Evolutionary conservation across 169 alveolate genomes (phyloP), one percentile per base, ranked within the genome.

Genomic region (Plasmodium cynomolgi): DNA sequence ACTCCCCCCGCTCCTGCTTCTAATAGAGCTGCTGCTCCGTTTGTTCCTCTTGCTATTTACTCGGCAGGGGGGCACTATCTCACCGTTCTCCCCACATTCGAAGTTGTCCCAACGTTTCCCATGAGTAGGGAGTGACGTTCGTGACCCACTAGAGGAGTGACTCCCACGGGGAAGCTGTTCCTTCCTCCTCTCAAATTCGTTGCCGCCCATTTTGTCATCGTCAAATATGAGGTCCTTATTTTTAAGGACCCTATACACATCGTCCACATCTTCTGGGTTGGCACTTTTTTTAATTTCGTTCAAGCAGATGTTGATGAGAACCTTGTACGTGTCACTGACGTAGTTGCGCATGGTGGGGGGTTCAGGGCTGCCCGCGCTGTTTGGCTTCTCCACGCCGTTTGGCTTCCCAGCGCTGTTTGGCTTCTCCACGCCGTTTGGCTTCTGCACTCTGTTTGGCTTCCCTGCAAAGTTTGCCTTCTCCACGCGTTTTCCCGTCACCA

Each of bases 321-420:
- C 94, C 73, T 90, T 90, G 73, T 90, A 90, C 6, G 94, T 79
- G 50, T 90, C 94, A 80, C 94, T 90, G 34, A 90, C 20, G 34
- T 80, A 26, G 74, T 26, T 41, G 50, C 56, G 56, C 62, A 23
- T 8, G 77, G 37, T 20, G 77, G 41, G 37, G 37, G 77, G 5
- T 50, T 50, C 26, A 17, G 7, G 23, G 8, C 2, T 50, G 23
- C 62, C 23, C 9, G 8, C 62, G 1, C 23, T 50, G 23, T 50
- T 50, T 50, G 77, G 23, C 26, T 44, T 50, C 15, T 29, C 44
- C 39, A 44, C 23, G 15, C 3, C n/a, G n/a, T n/a, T n/a, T n/a
- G n/a, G n/a, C n/a, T n/a, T n/a, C n/a, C n/a, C n/a, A n/a, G n/a
- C n/a, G n/a, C n/a, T n/a, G n/a, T n/a, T n/a, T 50, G 77, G 23